Base-by-base conservation (phyloP, 805 yeast species). In the Candida manassasensis region DNA sequence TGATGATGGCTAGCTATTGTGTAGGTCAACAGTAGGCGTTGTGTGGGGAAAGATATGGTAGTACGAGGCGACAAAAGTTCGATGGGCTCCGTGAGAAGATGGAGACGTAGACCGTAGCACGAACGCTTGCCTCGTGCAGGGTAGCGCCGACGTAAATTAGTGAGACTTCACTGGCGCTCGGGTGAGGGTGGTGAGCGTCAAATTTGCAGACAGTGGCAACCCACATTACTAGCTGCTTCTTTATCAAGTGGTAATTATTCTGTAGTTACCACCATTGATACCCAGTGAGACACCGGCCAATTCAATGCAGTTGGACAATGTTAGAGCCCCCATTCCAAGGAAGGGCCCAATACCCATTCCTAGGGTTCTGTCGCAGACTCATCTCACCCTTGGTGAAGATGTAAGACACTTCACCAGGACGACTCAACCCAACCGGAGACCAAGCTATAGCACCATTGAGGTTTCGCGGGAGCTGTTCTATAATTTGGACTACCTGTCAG, bases 401-500 rank as follows among this genome's bases (percentile, higher is more conserved):
- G 7, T 24, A 14, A 11, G 33, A 19, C 24, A 30, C 11, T 21
- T 19, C 15, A 19, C 33, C 6, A 38, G 34, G 22, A 32, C 37
- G 24, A 34, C 40, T 14, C 26, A 30, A 4, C 8, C 21, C 13
- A 34, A 41, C 27, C 45, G 65, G 34, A 44, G 65, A 34, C 65
- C 63, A 3, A 55, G 61, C 7, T 61, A 62, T 32, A 48, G 52
- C 19, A 48, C 53, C 9, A 55, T 63, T 32, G 59, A 57, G 35
- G 32, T 45, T 10, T 41, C 42, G 6, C 44, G 69, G 21, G 67
- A 59, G 34, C 27, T 46, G 8, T 62, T 59, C 38, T 79, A 76
- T 45, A 59, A 63, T 31, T 49, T 79, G 24, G 81, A 79, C 48
- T 77, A 67, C 43, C 80, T 79, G 2, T 62, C 61, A 2, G 67